Percentiles rank a stretch among this genome's conserved stretches.
Conservation (phyloP, 352 stramenopile genomes). For the Phytophthora cajani region DNA sequence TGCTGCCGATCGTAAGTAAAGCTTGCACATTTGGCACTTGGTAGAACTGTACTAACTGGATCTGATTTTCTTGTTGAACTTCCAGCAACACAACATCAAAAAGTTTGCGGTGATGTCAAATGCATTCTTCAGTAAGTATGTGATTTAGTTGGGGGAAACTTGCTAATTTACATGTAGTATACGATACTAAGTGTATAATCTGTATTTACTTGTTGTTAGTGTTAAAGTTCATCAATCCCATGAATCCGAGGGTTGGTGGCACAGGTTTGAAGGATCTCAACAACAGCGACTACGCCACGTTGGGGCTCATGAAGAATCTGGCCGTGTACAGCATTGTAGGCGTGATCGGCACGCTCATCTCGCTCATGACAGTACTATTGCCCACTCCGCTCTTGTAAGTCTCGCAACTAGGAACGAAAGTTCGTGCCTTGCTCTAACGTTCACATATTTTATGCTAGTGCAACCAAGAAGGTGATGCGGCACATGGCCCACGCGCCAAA, state of each 20-base stretch:
- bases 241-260: constrained; percentile 58
- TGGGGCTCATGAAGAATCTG: constrained; percentile 72
- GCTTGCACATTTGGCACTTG: background rate
- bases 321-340: constrained; percentile 70
- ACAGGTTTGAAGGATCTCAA: constrained; percentile 54
- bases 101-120: constrained; percentile 80
- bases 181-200: background rate
- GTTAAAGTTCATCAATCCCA: constrained; percentile 67
- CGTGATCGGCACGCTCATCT: constrained; percentile 66
- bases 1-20: constrained; percentile 55
- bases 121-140: constrained; percentile 60
- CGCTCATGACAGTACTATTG: constrained; percentile 56
- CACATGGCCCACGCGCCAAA: constrained; percentile 53
- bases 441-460: constrained; percentile 27
- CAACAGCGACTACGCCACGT: constrained; percentile 46
- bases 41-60: constrained; percentile 1
- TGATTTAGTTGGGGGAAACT: too few relatives aligned
- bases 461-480: constrained; percentile 55
- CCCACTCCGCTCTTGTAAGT: constrained; percentile 70
- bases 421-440: constrained; percentile 4
- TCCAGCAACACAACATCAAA: constrained; percentile 68
- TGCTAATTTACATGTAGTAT: too few relatives aligned
- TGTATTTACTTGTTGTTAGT: constrained; percentile 31
- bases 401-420: background rate
- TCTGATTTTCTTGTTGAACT: background rate